Evolutionary conservation across 75 land plant genomes (phyloP).

Genomic region (Azolla pinnata): DNA sequence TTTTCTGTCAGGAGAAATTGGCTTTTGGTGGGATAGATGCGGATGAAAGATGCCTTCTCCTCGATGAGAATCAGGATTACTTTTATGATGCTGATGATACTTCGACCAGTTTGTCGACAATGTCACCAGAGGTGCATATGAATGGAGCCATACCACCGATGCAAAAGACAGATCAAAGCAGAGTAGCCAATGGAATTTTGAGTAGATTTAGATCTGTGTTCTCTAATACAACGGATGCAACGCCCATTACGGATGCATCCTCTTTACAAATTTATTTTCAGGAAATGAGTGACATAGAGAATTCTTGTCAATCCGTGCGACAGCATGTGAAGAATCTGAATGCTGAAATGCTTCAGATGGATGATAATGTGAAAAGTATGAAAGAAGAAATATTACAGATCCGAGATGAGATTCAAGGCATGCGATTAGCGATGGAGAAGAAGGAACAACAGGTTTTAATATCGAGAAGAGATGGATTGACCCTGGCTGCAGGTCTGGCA

Average conservation of each 20-base stretch:
- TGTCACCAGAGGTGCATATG: no score
- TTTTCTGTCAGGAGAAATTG: neutral
- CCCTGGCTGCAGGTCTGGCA: neutral
- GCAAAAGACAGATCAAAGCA: neutral
- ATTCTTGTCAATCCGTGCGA: neutral
- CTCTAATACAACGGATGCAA: neutral
- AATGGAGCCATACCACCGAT: no score
- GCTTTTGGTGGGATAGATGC: neutral
- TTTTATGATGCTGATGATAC: conserved; percentile 1
- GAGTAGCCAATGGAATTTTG: neutral
- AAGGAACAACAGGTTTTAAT: neutral
- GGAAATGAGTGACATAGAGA: no score
- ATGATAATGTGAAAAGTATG: neutral
- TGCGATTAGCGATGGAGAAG: neutral
- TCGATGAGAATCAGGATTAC: neutral
- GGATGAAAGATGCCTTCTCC: neutral
- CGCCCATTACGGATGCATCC: neutral
- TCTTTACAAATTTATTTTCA: neutral
- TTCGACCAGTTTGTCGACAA: neutral
- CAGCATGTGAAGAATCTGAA: neutral
- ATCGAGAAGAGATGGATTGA: neutral
- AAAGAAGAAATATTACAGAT: neutral
- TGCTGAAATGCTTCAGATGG: neutral
- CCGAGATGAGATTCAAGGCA: neutral
- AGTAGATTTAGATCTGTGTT: neutral